phyloP scores from a whole-genome alignment of 768 basidiomycete genomes.

The Ramaria sp. region DNA sequence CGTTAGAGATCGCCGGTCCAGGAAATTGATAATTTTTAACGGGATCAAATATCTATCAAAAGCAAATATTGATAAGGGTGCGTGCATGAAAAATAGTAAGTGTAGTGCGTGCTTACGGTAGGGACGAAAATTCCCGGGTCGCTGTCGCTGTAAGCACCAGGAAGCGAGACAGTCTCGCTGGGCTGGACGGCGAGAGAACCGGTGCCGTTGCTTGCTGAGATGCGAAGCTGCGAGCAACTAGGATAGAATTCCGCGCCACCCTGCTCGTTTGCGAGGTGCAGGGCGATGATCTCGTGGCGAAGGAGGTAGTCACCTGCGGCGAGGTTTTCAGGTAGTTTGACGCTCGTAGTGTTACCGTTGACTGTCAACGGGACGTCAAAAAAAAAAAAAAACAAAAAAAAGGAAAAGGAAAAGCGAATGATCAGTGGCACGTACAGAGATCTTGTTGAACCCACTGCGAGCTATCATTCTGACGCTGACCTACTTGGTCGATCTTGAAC shows the following conservation, averaged over 20 bases:
- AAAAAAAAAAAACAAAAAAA: neutral
- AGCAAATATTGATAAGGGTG: neutral
- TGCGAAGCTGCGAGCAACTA: constrained; percentile 47
- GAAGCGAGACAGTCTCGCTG: constrained; percentile 48
- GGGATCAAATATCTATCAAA: constrained; percentile 22
- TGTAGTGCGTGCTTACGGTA: constrained; percentile 20
- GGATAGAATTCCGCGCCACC: constrained; percentile 79
- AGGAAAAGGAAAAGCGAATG: neutral
- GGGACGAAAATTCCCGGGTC: constrained; percentile 63
- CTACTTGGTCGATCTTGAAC: constrained; percentile 62
- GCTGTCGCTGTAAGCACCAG: constrained; percentile 59
- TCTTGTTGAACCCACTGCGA: constrained; percentile 41
- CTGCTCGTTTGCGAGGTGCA: constrained; percentile 45
- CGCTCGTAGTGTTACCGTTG: constrained; percentile 22
- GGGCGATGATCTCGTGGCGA: constrained; percentile 71
- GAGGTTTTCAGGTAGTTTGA: constrained; percentile 30
- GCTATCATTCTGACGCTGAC: constrained; percentile 24
- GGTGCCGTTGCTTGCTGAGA: constrained; percentile 40
- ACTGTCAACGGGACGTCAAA: constrained; percentile 18
- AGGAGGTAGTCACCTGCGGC: constrained; percentile 63
- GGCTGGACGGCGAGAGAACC: constrained; percentile 29
- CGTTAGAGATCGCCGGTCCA: constrained; percentile 36
- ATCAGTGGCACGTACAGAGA: constrained; percentile 40
- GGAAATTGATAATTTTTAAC: constrained; percentile 34
- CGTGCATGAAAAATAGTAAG: neutral